phyloP scores from a whole-genome alignment of 768 basidiomycete genomes.

The Calocybe indica region DNA sequence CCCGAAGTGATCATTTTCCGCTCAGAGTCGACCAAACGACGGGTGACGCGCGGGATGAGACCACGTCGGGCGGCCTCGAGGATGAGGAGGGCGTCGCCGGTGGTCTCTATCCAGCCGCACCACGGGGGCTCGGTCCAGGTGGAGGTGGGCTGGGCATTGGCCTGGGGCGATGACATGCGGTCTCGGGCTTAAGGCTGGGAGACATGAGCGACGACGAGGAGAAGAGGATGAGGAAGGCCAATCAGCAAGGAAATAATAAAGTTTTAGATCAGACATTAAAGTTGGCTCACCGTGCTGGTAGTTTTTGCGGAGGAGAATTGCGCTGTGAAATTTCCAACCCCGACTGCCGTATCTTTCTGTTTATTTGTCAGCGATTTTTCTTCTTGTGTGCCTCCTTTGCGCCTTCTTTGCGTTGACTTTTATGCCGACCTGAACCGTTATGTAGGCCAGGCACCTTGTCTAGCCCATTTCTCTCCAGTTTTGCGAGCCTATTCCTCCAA shows the following conservation, averaged over 20 bases:
- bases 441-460: no score
- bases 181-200: slow-evolving; percentile 18
- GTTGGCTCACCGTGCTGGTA: slow-evolving; percentile 66
- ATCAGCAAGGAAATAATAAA: slow-evolving; percentile 47
- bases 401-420: no score
- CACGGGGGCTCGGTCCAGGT: slow-evolving; percentile 88
- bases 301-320: slow-evolving; percentile 53
- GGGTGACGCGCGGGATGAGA: slow-evolving; percentile 86
- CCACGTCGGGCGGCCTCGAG: slow-evolving; percentile 91
- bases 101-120: slow-evolving; percentile 93
- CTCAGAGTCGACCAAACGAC: slow-evolving; percentile 88
- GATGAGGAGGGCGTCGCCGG: slow-evolving; percentile 92
- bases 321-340: slow-evolving; percentile 39
- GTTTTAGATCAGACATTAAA: slow-evolving; percentile 49
- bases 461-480: no score
- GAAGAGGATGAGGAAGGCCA: slow-evolving; percentile 20
- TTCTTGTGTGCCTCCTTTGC: background rate
- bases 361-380: slow-evolving; percentile 20
- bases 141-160: slow-evolving; percentile 25
- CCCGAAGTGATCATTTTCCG: slow-evolving; percentile 90
- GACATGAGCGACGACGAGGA: slow-evolving; percentile 16
- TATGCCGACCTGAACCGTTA: no score
- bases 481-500: background rate
- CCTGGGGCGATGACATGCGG: slow-evolving; percentile 32
- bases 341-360: slow-evolving; percentile 20